These are phyloP conservation scores for Diaporthe longicolla DNA, from an alignment of 2,329 filamentous ascomycete species.

Conservation along the genomic window DNA sequence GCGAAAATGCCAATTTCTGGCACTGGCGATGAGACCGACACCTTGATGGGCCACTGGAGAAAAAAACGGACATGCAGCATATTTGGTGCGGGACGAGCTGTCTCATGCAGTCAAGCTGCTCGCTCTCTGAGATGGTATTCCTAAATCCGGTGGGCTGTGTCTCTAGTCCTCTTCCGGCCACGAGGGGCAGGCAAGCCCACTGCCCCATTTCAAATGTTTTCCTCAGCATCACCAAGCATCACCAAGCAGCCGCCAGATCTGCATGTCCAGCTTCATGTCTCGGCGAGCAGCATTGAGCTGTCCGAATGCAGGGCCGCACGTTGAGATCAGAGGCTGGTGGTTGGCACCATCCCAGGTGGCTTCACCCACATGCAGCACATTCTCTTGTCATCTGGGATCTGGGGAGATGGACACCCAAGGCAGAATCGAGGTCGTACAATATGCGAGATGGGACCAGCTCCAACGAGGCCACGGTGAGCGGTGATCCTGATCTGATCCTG, in stretches of 20 bases:
- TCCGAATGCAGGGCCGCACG: neutral
- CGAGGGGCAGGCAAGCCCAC: neutral
- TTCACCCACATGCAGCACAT: neutral
- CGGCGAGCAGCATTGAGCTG: neutral
- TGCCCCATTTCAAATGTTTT: neutral
- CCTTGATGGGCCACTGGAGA: neutral
- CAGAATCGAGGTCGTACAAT: neutral
- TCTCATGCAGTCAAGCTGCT: neutral
- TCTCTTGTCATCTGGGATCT: no score
- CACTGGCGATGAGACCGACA: neutral
- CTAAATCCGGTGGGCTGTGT: neutral
- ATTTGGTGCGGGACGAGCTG: neutral
- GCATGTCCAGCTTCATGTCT: neutral
- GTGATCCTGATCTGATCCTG: no score
- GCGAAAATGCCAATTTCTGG: neutral
- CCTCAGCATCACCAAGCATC: no score
- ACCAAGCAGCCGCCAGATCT: neutral
- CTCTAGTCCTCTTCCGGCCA: neutral
- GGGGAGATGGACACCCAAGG: neutral
- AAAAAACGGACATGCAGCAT: neutral
- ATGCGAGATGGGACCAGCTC: neutral
- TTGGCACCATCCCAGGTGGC: no score
- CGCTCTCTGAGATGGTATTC: neutral
- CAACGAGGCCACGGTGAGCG: no score
- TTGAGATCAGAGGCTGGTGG: neutral